Base-by-base conservation (phyloP, 1,139 yeast species). In the Saccharomyces uvarum region DNA sequence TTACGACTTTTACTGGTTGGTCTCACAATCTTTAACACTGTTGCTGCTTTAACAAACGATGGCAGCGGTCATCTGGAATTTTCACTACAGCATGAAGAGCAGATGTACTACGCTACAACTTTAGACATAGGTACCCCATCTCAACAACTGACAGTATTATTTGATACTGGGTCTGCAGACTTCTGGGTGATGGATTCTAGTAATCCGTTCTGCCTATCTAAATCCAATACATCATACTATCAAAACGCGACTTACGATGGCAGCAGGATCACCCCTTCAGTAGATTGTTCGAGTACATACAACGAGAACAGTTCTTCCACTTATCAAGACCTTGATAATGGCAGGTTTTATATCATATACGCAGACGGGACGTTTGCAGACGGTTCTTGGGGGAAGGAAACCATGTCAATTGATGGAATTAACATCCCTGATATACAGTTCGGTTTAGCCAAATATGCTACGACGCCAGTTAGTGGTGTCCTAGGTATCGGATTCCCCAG, bases 151-250 rank as follows among this genome's bases (percentile, higher is more conserved):
- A 71, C 72, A 9, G 79, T 81, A 2, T 70, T 82, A 56, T 68
- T 85, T 48, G 90, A 84, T 64, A 83, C 89, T 4, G 89, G 89
- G 0, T 82, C 88, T 2, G 76, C 86, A 6, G 90, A 84, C 66
- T 70, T 84, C 59, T 84, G 89, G 89, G 79, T 83, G 41, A 68
- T 69, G 59, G 64, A 68, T 38, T 56, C 63, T 26, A 56, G 56
- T n/a, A 73, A 73, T 58, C 72, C 72, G 1, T 70, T 63, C 58
- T 67, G 72, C 58, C n/a, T 46, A 11, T 16, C 50, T 1, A 62
- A 50, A n/a, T 51, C 54, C 19, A 51, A 50, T 41, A 67, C 54
- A 56, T 57, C 57, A 16, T 4, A 31, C n/a, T 46, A 52, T 21
- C 26, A 31, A 21, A 53, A 54, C 46, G 48, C 46, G 33, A 54